Evolutionary conservation across 2,329 filamentous ascomycete genomes (phyloP).

Genomic region (Neofusicoccum laricinum): DNA sequence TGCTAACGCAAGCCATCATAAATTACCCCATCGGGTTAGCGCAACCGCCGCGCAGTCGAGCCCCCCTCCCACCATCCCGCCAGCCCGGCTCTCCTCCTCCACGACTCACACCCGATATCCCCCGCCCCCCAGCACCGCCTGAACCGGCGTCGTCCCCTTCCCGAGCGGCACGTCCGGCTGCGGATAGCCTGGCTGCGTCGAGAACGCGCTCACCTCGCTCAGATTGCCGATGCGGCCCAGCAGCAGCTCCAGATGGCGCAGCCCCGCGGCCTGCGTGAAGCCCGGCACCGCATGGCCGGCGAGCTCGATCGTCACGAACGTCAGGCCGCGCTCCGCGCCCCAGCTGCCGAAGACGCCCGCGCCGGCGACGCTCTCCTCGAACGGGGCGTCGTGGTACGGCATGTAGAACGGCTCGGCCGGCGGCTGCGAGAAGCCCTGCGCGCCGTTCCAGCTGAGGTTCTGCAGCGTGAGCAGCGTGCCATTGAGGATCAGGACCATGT

Average conservation of each 20-base stretch:
- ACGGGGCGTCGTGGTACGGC: not conserved
- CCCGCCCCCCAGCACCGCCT: not conserved
- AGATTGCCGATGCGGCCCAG: not conserved
- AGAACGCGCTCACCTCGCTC: not conserved
- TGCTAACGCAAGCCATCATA: no score
- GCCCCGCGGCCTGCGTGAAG: not conserved
- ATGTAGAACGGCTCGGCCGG: constrained; percentile 17
- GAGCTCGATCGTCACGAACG: constrained; percentile 1
- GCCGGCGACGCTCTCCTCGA: not conserved
- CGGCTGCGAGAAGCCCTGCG: constrained; percentile 18
- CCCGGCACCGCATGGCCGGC: constrained; percentile 4
- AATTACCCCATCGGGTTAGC: no score
- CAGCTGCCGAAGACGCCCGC: constrained; percentile 7
- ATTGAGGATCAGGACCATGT: constrained; percentile 18
- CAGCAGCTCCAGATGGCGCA: constrained; percentile 1
- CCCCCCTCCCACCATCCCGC: not conserved
- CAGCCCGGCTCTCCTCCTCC: not conserved
- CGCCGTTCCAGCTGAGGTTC: constrained; percentile 21
- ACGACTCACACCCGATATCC: no score
- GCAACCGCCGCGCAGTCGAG: no score
- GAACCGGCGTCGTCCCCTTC: not conserved
- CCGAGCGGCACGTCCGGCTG: not conserved
- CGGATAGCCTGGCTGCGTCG: constrained; percentile 20
- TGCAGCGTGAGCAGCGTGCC: constrained; percentile 19
- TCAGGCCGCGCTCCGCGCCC: constrained; percentile 5